A percentile compares a stretch with the other conserved stretches of the same genome.
Evolutionary conservation across 768 basidiomycete genomes (phyloP).

Genomic region (Neoboletus brunneissimus): DNA sequence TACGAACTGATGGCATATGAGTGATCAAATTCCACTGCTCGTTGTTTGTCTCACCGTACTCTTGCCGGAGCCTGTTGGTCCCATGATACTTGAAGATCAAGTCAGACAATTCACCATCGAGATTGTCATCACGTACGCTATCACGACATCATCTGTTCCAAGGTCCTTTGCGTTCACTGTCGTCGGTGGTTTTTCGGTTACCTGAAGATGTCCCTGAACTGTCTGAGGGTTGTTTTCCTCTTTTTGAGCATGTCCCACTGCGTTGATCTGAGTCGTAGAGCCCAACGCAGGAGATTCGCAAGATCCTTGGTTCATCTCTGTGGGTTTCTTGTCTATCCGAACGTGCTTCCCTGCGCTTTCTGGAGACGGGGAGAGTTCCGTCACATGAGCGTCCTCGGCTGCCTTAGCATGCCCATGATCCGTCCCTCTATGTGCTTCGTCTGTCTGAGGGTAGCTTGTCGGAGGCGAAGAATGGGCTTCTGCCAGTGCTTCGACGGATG

Average conservation of each 20-base stretch:
- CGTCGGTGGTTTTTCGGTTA: not conserved
- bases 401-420: not conserved
- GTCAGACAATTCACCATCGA: too few species aligned
- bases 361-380: not conserved
- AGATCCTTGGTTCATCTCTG: not conserved
- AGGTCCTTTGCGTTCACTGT: too few species aligned
- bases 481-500: too few species aligned
- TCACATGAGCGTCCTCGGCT: not conserved
- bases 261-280: not conserved
- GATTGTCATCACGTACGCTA: too few species aligned
- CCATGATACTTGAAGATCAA: too few species aligned
- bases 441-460: not conserved
- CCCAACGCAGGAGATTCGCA: not conserved
- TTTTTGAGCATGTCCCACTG: not conserved
- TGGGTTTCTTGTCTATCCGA: not conserved
- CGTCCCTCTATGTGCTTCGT: not conserved
- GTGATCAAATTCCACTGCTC: too few species aligned
- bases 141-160: too few species aligned
- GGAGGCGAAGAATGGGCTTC: not conserved
- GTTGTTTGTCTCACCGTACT: too few species aligned
- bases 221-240: not conserved
- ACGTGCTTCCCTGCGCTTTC: not conserved
- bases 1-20: too few species aligned
- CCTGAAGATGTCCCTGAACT: not conserved
- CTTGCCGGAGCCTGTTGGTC: too few species aligned